These are phyloP conservation scores for Helichrysum umbraculigerum DNA, from an alignment of 129 eudicot genomes.

Conservation along the genomic window DNA sequence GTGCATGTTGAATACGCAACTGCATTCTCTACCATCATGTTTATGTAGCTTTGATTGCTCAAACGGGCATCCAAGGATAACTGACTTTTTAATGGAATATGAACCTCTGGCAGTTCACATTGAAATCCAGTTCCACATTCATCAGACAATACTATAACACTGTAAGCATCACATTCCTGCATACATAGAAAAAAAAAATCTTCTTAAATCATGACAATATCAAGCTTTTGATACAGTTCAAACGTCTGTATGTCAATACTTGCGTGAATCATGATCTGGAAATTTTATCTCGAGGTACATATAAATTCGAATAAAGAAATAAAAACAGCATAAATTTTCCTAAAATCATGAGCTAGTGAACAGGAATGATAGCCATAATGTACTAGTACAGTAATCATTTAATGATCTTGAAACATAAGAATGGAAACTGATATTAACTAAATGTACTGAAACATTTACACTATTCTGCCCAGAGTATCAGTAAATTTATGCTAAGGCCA, in stretches of 20 bases:
- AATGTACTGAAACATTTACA: conserved; percentile 14
- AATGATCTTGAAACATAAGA: conserved; percentile 25
- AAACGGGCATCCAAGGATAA: conserved; percentile 46
- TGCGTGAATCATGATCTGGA: background rate
- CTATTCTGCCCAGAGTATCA: conserved; percentile 1
- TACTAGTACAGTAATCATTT: conserved; percentile 27
- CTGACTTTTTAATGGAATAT: conserved; percentile 44
- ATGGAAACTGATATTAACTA: conserved; percentile 24
- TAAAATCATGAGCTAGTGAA: background rate
- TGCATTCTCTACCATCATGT: conserved; percentile 45
- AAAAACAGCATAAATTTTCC: background rate
- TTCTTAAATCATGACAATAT: conserved; percentile 7
- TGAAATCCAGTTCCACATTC: conserved; percentile 40
- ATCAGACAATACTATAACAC: conserved; percentile 56
- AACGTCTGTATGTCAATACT: background rate
- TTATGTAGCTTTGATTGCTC: conserved; percentile 46
- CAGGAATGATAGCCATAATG: background rate
- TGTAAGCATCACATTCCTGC: conserved; percentile 58
- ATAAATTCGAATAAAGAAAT: background rate
- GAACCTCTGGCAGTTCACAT: conserved; percentile 46
- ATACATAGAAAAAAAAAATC: conserved; percentile 17
- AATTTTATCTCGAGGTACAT: conserved; percentile 2
- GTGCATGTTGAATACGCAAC: conserved; percentile 51
- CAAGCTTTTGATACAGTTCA: background rate
- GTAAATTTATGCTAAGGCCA: conserved; percentile 5